Evolutionary conservation across 306 rosid genomes (phyloP), one percentile per base, ranked within the genome.

Genomic region (Dalbergia cultrata): DNA sequence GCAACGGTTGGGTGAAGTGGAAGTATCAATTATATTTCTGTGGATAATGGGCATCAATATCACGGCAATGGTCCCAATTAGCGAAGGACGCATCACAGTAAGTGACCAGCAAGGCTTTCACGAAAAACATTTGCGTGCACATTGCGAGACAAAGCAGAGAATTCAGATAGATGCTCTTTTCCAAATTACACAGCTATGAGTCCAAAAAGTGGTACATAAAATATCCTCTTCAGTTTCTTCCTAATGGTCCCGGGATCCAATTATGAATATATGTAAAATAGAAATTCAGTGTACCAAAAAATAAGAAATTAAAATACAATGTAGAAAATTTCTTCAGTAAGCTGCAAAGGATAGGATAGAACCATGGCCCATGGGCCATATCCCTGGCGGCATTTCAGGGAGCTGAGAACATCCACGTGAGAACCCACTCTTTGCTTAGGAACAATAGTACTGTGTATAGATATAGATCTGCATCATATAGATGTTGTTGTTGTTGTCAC

Each of bases 201-300:
- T 41, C 75, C 69, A 60, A 43, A 68, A 78, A 60, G 68, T 17
- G 5, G 26, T 12, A 43, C 84, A 59, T 44, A 68, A 72, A 60
- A 17, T 33, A 14, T 37, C 71, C 67, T 17, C 58, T 35, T 37
- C 18, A 50, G 22, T 60, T 68, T 74, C 14, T 41, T 14, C 64
- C 14, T 56, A 65, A 52, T 84, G 81, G 81, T 84, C 78, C 70
- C 69, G 39, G 49, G 45, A 81, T 14, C 52, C 49, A 35, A 22
- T 17, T 22, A 72, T 35, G 64, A 57, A 67, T 8, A 18, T 26
- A 2, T 26, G 2, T 1, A n/a, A 31, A 50, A 31, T 26, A 26
- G 74, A 50, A 80, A 56, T 39, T 3, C 12, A 50, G 17, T 9
- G 6, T 44, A 10, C 13, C 2, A 44, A 44, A 3, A 44, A 44